These are phyloP conservation scores for Pleurotus tuoliensis DNA, from an alignment of 768 basidiomycete species.

Conservation along the genomic window DNA sequence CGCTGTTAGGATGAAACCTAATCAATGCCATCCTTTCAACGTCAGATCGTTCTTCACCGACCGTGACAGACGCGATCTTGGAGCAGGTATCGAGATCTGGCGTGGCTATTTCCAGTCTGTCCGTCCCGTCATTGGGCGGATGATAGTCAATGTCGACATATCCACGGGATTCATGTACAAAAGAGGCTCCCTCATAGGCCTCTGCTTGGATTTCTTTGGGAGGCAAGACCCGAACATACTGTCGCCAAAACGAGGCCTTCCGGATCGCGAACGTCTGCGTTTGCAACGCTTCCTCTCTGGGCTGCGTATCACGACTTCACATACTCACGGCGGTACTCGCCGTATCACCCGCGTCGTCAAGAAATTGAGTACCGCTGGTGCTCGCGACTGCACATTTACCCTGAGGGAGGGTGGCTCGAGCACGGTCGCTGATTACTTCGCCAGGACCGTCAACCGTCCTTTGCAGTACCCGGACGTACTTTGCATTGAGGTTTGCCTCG, in stretches of 20 bases:
- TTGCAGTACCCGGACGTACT: constrained; percentile 47
- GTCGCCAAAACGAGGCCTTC: constrained; percentile 35
- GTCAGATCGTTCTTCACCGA: constrained; percentile 72
- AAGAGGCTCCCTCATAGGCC: constrained; percentile 50
- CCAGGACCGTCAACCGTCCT: constrained; percentile 15
- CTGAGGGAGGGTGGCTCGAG: constrained; percentile 39
- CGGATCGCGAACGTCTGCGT: constrained; percentile 46
- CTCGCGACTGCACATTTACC: constrained; percentile 42
- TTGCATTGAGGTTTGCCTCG: constrained; percentile 48
- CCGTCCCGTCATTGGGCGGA: constrained; percentile 57
- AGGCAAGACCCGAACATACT: constrained; percentile 23
- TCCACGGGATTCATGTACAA: constrained; percentile 76
- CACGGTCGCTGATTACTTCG: constrained; percentile 40
- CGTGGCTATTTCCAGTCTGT: constrained; percentile 81
- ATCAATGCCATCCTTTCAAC: constrained; percentile 64
- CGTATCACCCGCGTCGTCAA: constrained; percentile 46
- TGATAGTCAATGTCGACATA: constrained; percentile 76
- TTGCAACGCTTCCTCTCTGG: constrained; percentile 34
- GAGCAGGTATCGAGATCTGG: constrained; percentile 67
- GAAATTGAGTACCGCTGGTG: constrained; percentile 48
- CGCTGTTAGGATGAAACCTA: constrained; percentile 72
- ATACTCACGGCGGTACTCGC: constrained; percentile 7
- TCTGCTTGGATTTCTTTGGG: constrained; percentile 57
- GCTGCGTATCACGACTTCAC: constrained; percentile 24
- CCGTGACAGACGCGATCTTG: constrained; percentile 46